These are phyloP conservation scores for Coemansia sp. DNA, from an alignment of 192 early-diverging fungal species.

Conservation along the genomic window DNA sequence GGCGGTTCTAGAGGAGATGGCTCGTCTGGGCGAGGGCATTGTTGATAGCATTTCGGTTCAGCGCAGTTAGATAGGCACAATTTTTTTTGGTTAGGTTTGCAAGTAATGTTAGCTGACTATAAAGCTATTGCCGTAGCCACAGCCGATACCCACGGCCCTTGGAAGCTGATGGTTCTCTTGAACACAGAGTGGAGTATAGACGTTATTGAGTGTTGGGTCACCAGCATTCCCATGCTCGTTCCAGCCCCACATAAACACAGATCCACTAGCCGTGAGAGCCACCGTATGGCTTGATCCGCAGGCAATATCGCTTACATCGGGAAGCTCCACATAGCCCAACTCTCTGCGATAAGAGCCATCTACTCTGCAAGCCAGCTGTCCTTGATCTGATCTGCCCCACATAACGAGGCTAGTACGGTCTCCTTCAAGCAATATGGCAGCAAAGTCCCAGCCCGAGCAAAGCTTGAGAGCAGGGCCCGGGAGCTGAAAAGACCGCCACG, in stretches of 20 bases:
- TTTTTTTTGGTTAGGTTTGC: neutral
- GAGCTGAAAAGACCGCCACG: conserved; percentile 12
- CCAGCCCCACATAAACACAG: conserved; percentile 81
- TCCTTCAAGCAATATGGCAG: conserved; percentile 62
- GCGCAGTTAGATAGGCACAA: neutral
- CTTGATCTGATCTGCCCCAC: conserved; percentile 79
- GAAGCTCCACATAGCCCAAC: conserved; percentile 12
- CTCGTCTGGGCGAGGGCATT: conserved; percentile 40
- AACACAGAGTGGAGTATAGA: conserved; percentile 12
- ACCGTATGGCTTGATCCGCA: conserved; percentile 81
- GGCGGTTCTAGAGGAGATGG: conserved; percentile 34
- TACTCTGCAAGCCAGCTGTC: conserved; percentile 55
- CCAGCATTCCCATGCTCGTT: conserved; percentile 94
- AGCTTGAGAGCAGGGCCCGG: conserved; percentile 14
- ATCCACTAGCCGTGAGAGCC: conserved; percentile 47
- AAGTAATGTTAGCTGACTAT: neutral
- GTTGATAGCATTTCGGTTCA: conserved; percentile 33
- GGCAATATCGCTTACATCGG: conserved; percentile 19
- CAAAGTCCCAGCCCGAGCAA: conserved; percentile 52
- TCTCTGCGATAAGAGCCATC: conserved; percentile 1
- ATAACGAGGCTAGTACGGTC: conserved; percentile 34
- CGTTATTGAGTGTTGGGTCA: conserved; percentile 43
- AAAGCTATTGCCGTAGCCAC: conserved; percentile 42
- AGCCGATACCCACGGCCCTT: conserved; percentile 17
- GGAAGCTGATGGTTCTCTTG: neutral